Percentiles rank a stretch among this genome's conserved stretches.
These are phyloP conservation scores for Diaporthe vaccinii DNA, from an alignment of 2,329 filamentous ascomycete genomes.

Conservation along the genomic window DNA sequence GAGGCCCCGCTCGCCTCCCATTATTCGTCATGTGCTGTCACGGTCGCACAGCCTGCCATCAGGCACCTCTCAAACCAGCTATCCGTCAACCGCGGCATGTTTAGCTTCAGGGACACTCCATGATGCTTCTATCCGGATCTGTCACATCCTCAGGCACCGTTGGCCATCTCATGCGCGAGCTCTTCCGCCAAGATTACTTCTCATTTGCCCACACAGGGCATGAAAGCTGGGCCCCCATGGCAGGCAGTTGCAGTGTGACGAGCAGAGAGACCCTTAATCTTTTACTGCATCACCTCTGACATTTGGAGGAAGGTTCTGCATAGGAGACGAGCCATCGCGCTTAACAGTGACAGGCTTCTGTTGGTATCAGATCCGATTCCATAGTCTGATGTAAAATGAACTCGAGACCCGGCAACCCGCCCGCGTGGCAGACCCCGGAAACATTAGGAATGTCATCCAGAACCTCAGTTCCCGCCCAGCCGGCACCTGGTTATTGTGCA, in stretches of 20 bases:
- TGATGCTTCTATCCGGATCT: slow-evolving; percentile 27
- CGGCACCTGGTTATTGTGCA: slow-evolving; percentile 25
- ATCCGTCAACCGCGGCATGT: slow-evolving; percentile 8
- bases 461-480: slow-evolving; percentile 25
- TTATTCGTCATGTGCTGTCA: slow-evolving; percentile 3
- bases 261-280: slow-evolving; percentile 22
- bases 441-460: neutral
- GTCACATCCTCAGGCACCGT: slow-evolving; percentile 25
- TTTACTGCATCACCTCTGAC: slow-evolving; percentile 18
- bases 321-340: slow-evolving; percentile 4
- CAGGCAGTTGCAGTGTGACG: slow-evolving; percentile 11
- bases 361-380: slow-evolving; percentile 17
- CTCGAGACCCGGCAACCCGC: slow-evolving; percentile 32
- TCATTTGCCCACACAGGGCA: slow-evolving; percentile 13
- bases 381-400: slow-evolving; percentile 35
- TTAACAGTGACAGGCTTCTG: slow-evolving; percentile 1
- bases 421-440: slow-evolving; percentile 29
- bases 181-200: neutral
- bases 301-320: neutral
- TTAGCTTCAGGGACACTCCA: slow-evolving; percentile 14
- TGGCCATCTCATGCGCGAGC: slow-evolving; percentile 9
- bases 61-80: slow-evolving; percentile 20
- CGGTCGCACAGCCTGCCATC: slow-evolving; percentile 26
- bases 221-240: slow-evolving; percentile 3
- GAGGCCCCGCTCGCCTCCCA: neutral